phyloP scores from a whole-genome alignment of 805 yeast species.

The Pichia pseudocactophila region DNA sequence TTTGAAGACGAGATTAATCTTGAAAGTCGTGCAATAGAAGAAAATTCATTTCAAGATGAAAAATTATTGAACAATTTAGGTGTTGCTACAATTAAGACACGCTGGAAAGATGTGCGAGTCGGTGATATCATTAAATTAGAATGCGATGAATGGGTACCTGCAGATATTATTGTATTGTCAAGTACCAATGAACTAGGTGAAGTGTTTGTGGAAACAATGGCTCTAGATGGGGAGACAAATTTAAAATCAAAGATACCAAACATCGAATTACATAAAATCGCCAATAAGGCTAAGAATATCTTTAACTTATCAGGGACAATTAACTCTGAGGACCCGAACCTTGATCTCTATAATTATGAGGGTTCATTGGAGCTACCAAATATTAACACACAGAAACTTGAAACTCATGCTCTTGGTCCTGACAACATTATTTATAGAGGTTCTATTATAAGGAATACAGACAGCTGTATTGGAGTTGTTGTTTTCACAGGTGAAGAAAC shows the following conservation, averaged over 20 bases:
- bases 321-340: conserved; percentile 84
- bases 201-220: conserved; percentile 89
- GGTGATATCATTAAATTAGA: conserved; percentile 72
- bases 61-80: conserved; percentile 14
- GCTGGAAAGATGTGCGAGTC: conserved; percentile 78
- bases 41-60: conserved; percentile 21
- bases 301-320: conserved; percentile 43
- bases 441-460: conserved; percentile 78
- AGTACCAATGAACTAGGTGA: conserved; percentile 56
- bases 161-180: conserved; percentile 70
- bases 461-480: conserved; percentile 65
- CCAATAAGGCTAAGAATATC: conserved; percentile 43
- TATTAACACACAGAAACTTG: conserved; percentile 20
- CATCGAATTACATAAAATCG: conserved; percentile 44
- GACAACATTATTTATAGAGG: conserved; percentile 90
- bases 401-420: conserved; percentile 55
- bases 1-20: conserved; percentile 12
- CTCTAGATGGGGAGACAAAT: conserved; percentile 94
- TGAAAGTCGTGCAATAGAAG: conserved; percentile 9
- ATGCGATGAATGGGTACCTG: conserved; percentile 90
- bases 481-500: conserved; percentile 94
- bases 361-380: conserved; percentile 47
- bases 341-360: conserved; percentile 84
- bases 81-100: conserved; percentile 17
- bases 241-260: conserved; percentile 69